Conservation (phyloP, 1,284 basidiomycete species). For the Ustilago nuda region DNA sequence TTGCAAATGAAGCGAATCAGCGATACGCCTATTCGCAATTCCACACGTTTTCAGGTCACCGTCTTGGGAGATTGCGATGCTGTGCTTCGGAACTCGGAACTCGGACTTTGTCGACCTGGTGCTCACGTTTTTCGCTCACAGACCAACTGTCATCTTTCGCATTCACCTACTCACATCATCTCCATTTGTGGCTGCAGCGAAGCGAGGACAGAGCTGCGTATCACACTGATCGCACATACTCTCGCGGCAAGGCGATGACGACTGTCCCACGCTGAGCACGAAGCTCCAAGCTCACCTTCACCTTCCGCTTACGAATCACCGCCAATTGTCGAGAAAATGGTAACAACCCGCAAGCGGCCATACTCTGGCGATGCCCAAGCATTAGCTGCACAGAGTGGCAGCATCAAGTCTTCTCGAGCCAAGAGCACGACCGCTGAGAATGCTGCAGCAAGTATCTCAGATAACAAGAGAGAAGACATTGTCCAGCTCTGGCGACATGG, state of each 20-base stretch:
- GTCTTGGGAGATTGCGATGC: not conserved
- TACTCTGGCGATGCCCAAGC: not conserved
- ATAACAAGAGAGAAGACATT: not conserved
- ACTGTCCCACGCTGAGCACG: not conserved
- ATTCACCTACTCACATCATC: not conserved
- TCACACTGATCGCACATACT: not conserved
- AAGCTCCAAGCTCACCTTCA: not conserved
- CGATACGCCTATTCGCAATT: too few species aligned
- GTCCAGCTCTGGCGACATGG: conserved; percentile 17
- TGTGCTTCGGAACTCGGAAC: conserved; percentile 6
- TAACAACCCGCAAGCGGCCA: conserved; percentile 11
- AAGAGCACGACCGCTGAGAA: not conserved
- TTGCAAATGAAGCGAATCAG: too few species aligned
- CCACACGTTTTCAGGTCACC: too few species aligned
- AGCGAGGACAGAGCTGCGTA: too few species aligned
- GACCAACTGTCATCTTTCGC: not conserved
- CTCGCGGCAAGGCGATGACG: not conserved
- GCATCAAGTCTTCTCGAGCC: not conserved
- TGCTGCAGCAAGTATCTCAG: not conserved
- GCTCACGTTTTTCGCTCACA: not conserved
- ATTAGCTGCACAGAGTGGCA: not conserved
- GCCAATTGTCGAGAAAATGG: not conserved
- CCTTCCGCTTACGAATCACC: not conserved
- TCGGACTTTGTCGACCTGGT: not conserved
- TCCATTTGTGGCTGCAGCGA: not conserved